phyloP scores from a whole-genome alignment of 768 basidiomycete species.

The Termitomyces sp. region DNA sequence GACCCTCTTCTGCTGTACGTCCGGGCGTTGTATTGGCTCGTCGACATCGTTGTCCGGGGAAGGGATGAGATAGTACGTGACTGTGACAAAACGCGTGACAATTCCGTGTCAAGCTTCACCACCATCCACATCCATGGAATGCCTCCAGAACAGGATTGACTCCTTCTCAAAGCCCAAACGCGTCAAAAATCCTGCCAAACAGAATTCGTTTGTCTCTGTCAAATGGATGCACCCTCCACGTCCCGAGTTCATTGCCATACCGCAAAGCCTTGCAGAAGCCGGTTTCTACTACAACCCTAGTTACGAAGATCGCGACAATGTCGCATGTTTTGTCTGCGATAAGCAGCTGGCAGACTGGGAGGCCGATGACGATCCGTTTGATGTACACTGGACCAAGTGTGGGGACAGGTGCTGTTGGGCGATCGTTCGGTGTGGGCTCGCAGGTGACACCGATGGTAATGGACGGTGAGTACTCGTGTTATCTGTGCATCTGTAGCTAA shows the following conservation, averaged over 20 bases:
- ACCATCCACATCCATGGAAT: slow-evolving; percentile 42
- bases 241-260: slow-evolving; percentile 56
- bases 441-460: slow-evolving; percentile 47
- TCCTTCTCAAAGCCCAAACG: slow-evolving; percentile 66
- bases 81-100: slow-evolving; percentile 27
- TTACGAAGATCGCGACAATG: slow-evolving; percentile 64
- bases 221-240: slow-evolving; percentile 76
- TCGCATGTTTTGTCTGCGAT: slow-evolving; percentile 78
- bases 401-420: slow-evolving; percentile 73
- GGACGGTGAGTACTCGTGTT: slow-evolving; percentile 37
- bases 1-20: slow-evolving; percentile 31
- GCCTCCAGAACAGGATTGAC: slow-evolving; percentile 50
- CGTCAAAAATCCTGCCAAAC: slow-evolving; percentile 49
- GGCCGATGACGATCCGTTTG: slow-evolving; percentile 76
- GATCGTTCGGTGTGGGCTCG: slow-evolving; percentile 64
- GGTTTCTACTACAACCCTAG: slow-evolving; percentile 84
- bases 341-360: slow-evolving; percentile 87
- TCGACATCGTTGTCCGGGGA: slow-evolving; percentile 4
- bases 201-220: slow-evolving; percentile 37
- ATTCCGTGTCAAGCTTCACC: slow-evolving; percentile 22
- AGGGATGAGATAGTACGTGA: not conserved
- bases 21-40: slow-evolving; percentile 19
- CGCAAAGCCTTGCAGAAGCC: slow-evolving; percentile 74
- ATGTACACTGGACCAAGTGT: slow-evolving; percentile 75
- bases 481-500: not conserved